Base-by-base conservation (phyloP, 2,329 filamentous ascomycete species). In the Orbilia ellipsospora region DNA sequence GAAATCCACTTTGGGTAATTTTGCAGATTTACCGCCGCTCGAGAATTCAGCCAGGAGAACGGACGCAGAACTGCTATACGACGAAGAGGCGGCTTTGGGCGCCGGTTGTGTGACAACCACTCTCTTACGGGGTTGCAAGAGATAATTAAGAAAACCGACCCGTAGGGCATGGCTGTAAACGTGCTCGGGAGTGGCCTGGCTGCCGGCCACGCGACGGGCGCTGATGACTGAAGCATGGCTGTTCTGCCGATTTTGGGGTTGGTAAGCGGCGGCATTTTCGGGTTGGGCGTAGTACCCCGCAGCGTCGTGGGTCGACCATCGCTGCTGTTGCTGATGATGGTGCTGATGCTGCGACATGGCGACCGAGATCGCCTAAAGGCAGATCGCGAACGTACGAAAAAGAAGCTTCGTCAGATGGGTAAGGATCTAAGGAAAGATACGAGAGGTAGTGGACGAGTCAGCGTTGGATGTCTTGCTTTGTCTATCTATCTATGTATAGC, bases 131-230 rank as follows among this genome's bases (percentile, higher is more conserved):
- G 95, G 94, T 82, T 97, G 93, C 62, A 99, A 87, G 52, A 98
- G 89, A 83, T 99, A 96, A 83, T 94, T 88, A 72, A 99, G 90
- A 83, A 93, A 97, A 79, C 94, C 94, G 79, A 92, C 90, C 77
- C 95, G 91, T 65, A 99, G 88, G 80, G 94, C 93, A 83, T 93
- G 97, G 77, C 90, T 91, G 84, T 96, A 97, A 81, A 93, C 94
- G 83, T 97, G 93, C 80, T 96, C 91, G 82, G 85, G 80, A 78
- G 80, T 61, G 54, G 72, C 72, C 45, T 75, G 72, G 60, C 56
- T 63, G 54, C 72, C 72, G 16, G 72, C 83, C 75, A 86, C 80
- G 15, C 83, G 82, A 60, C 83, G 83, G 66, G 82, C 82, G 66
- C 83, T 82, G 57, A 81, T 81, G 69, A 81, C 78, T 42, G 84